Base-by-base conservation (phyloP, 805 yeast genomes). In the Candida endomychidarum region DNA sequence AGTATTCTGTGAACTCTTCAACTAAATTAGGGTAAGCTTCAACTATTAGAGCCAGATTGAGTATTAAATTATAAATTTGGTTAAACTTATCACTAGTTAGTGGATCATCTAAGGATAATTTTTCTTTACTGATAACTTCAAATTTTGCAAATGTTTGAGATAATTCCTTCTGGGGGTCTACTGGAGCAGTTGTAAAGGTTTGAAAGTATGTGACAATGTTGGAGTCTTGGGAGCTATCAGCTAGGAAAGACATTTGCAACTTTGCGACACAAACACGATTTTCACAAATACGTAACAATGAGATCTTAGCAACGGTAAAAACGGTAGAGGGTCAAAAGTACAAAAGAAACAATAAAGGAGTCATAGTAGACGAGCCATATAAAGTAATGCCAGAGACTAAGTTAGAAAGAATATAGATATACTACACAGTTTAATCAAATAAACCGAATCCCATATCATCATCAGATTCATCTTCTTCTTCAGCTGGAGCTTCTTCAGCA, bases 381-480 rank as follows among this genome's bases (percentile, higher is more conserved):
- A n/a, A n/a, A n/a, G n/a, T n/a, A n/a, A n/a, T n/a, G n/a, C n/a
- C n/a, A n/a, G n/a, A n/a, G n/a, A n/a, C n/a, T n/a, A n/a, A n/a
- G n/a, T n/a, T 25, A 25, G 11, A 25, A 25, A 25, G n/a, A 12
- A 8, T 11, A 28, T 6, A 33, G 7, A 20, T 28, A 19, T 20
- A 29, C 21, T 32, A 33, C 23, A 20, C 19, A 35, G 72, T 62
- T 79, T 91, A 91, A 80, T 89, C 99, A 82, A 91, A 91, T 72
- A 91, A 80, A 78, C 96, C 98, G 89, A 90, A 85, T 59, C 97
- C 98, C 96, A 91, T 88, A 80, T 88, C 96, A 61, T 81, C 87
- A 56, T 81, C 88, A 52, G 82, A 78, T 67, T 77, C 85, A 54
- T 78, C 93, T 56, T 77, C 89, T 56, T 74, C 87, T 60, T 74